These are phyloP conservation scores for Fusarium abutilonis DNA, from an alignment of 2,329 filamentous ascomycete species.

Conservation along the genomic window DNA sequence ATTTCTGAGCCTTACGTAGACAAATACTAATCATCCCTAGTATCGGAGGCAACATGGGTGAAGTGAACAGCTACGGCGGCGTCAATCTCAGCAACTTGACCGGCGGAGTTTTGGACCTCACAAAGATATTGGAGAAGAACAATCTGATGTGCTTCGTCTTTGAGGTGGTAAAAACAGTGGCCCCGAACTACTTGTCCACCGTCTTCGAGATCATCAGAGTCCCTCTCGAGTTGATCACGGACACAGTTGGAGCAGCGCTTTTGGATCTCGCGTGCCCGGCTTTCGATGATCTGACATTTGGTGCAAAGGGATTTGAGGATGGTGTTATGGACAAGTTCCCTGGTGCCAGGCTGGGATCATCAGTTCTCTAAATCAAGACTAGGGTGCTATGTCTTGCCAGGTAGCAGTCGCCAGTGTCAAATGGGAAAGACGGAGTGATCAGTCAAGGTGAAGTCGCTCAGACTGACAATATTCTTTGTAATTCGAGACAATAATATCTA, in stretches of 20 bases:
- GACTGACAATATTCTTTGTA: too few relatives aligned
- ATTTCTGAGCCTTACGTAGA: accelerated
- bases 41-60: slow-evolving; percentile 22
- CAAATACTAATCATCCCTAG: background rate
- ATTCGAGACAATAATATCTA: too few relatives aligned
- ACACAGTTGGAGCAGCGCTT: background rate
- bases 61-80: slow-evolving; percentile 19
- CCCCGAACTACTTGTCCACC: slow-evolving; percentile 5
- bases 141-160: slow-evolving; percentile 27
- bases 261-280: slow-evolving; percentile 11
- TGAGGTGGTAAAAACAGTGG: slow-evolving; percentile 14
- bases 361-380: background rate
- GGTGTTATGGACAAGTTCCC: slow-evolving; percentile 11
- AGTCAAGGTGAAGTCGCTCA: too few relatives aligned
- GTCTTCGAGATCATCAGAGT: slow-evolving; percentile 9
- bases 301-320: background rate
- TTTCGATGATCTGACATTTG: slow-evolving; percentile 18
- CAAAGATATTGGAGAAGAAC: slow-evolving; percentile 14
- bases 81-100: slow-evolving; percentile 20
- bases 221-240: slow-evolving; percentile 5
- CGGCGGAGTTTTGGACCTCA: slow-evolving; percentile 14
- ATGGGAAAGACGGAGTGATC: too few relatives aligned
- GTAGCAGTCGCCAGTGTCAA: too few relatives aligned
- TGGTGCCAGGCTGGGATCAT: slow-evolving; percentile 6
- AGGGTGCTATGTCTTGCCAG: too few relatives aligned